phyloP scores from a whole-genome alignment of 495 filamentous ascomycete genomes.

The Lophium mytilinum region DNA sequence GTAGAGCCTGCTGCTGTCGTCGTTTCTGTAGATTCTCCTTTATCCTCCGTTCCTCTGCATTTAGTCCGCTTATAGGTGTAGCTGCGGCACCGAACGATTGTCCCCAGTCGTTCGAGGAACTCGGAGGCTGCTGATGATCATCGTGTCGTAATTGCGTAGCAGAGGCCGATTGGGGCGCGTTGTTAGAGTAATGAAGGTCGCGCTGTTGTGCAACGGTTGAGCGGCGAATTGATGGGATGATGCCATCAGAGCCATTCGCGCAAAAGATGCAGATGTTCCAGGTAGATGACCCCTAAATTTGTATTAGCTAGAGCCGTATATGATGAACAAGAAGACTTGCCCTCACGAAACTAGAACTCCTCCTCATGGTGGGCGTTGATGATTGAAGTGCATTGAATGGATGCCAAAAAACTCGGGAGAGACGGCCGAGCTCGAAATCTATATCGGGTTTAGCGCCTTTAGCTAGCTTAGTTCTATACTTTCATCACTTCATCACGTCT shows the following conservation, averaged over 20 bases:
- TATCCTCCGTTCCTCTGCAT: neutral
- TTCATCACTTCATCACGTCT: no score
- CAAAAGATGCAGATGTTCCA: constrained; percentile 32
- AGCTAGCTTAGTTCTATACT: no score
- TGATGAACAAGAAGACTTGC: neutral
- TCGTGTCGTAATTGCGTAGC: neutral
- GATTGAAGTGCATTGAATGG: neutral
- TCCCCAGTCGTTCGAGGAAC: neutral
- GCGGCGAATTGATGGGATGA: neutral
- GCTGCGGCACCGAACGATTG: neutral
- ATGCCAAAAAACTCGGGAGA: neutral
- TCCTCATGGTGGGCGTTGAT: neutral
- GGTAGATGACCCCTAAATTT: constrained; percentile 21
- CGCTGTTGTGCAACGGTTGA: constrained; percentile 8
- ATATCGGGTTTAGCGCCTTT: no score
- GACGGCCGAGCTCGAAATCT: neutral
- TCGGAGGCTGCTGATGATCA: neutral
- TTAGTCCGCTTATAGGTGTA: neutral
- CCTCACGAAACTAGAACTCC: neutral
- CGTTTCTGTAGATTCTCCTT: neutral
- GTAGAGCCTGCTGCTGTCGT: no score
- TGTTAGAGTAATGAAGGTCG: constrained; percentile 23
- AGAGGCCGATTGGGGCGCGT: constrained; percentile 15
- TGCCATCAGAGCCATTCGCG: constrained; percentile 10
- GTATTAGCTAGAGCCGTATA: neutral